Evolutionary conservation across 306 rosid species (phyloP), one percentile per base, ranked within the genome.

Genomic region (Gleditsia sinensis): DNA sequence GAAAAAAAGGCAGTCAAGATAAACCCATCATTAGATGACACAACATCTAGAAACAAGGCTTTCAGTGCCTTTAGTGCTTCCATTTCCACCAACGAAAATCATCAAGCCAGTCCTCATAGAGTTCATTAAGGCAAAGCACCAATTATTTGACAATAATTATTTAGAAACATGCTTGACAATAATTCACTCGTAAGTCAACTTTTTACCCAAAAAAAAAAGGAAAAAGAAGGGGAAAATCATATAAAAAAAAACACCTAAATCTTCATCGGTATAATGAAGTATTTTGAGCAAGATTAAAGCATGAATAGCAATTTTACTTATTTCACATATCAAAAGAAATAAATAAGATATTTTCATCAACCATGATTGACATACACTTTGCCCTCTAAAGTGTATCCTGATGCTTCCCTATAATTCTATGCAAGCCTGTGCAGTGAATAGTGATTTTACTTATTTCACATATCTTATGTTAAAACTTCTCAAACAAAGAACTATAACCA

Each of bases 311-410:
- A n/a, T n/a, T n/a, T n/a, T n/a, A n/a, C n/a, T n/a, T n/a, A n/a
- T n/a, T n/a, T n/a, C n/a, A n/a, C n/a, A n/a, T n/a, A n/a, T n/a
- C n/a, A n/a, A n/a, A n/a, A n/a, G n/a, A n/a, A n/a, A n/a, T n/a
- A n/a, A n/a, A n/a, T n/a, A n/a, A n/a, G n/a, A n/a, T n/a, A n/a
- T 72, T 42, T 65, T 65, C 43, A 68, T 43, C 25, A 71, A 17
- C 2, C 17, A 28, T n/a, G 65, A 45, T 57, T 58, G 48, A 25
- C 4, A 7, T 46, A n/a, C 42, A 40, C 48, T 61, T 36, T 25
- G n/a, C 23, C 57, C 77, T 57, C 62, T 32, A 63, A 21, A n/a
- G 63, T 63, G 25, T 0, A 9, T n/a, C n/a, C n/a, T n/a, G n/a
- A n/a, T n/a, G n/a, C n/a, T n/a, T n/a, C n/a, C n/a, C 33, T 27